These are phyloP conservation scores for Dillenia suffruticosa DNA, from an alignment of 164 flowering plant genomes.

Conservation along the genomic window DNA sequence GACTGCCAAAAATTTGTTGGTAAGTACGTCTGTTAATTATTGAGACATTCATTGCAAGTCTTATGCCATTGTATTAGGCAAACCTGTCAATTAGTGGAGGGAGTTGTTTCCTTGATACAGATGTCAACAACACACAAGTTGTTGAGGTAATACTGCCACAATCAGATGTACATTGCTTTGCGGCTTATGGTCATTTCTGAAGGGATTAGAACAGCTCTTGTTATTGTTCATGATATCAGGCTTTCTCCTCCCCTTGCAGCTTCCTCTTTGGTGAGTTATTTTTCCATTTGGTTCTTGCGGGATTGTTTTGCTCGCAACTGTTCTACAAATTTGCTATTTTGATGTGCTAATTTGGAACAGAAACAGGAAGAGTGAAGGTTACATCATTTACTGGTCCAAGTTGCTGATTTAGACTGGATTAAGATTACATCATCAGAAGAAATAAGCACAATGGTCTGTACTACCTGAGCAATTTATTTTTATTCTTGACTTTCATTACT, in stretches of 20 bases:
- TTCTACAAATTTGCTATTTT: too few relatives aligned
- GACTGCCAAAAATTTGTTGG: too few relatives aligned
- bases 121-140: slow-evolving; percentile 72
- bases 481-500: neutral
- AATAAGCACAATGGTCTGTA: slow-evolving; percentile 66
- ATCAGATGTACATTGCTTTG: slow-evolving; percentile 46
- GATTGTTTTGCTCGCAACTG: too few relatives aligned
- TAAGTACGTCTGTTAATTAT: too few relatives aligned
- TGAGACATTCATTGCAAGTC: too few relatives aligned
- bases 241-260: slow-evolving; percentile 65
- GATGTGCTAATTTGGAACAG: too few relatives aligned
- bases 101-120: slow-evolving; percentile 65
- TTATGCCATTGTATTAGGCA: slow-evolving; percentile 24
- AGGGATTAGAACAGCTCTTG: slow-evolving; percentile 68
- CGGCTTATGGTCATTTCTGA: slow-evolving; percentile 55
- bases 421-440: slow-evolving; percentile 58
- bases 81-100: slow-evolving; percentile 83
- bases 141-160: slow-evolving; percentile 58
- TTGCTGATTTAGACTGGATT: slow-evolving; percentile 94
- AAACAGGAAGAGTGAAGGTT: neutral
- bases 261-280: slow-evolving; percentile 53
- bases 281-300: neutral
- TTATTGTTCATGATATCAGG: slow-evolving; percentile 74
- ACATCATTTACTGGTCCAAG: slow-evolving; percentile 53
- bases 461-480: neutral